Evolutionary conservation across 495 filamentous ascomycete genomes (phyloP).

Genomic region (Durotheca rogersii): DNA sequence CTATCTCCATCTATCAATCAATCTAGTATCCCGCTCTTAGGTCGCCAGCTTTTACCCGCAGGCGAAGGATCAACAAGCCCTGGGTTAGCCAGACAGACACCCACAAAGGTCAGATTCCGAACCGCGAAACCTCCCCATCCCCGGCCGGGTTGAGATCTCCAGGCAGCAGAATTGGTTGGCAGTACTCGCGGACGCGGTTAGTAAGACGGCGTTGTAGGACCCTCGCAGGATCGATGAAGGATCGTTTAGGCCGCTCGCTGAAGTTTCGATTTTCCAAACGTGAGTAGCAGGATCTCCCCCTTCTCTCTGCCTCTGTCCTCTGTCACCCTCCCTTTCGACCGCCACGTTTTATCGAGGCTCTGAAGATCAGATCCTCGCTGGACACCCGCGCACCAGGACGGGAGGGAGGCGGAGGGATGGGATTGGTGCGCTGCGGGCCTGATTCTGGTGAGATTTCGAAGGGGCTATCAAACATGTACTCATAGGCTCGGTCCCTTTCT

Average conservation of each 20-base stretch:
- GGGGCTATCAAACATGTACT: constrained; percentile 29
- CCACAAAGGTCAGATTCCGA: too few species aligned
- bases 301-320: too few species aligned
- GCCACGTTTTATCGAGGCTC: constrained; percentile 20
- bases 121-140: constrained; percentile 2
- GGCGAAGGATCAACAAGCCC: constrained; percentile 27
- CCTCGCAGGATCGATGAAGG: constrained; percentile 16
- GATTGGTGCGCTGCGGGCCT: background rate
- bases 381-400: constrained; percentile 20
- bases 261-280: constrained; percentile 30
- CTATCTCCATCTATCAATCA: too few species aligned
- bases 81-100: too few species aligned
- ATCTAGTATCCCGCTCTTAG: too few species aligned
- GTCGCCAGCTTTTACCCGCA: constrained; percentile 20
- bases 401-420: background rate
- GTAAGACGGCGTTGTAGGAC: too few species aligned
- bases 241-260: too few species aligned
- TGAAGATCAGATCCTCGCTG: constrained; percentile 27
- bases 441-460: constrained; percentile 22
- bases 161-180: background rate
- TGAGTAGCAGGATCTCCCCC: background rate
- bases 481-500: constrained; percentile 16
- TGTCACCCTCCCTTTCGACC: too few species aligned
- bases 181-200: background rate
- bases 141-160: too few species aligned